phyloP scores from a whole-genome alignment of 495 filamentous ascomycete species.

The Penicillium goetzii region DNA sequence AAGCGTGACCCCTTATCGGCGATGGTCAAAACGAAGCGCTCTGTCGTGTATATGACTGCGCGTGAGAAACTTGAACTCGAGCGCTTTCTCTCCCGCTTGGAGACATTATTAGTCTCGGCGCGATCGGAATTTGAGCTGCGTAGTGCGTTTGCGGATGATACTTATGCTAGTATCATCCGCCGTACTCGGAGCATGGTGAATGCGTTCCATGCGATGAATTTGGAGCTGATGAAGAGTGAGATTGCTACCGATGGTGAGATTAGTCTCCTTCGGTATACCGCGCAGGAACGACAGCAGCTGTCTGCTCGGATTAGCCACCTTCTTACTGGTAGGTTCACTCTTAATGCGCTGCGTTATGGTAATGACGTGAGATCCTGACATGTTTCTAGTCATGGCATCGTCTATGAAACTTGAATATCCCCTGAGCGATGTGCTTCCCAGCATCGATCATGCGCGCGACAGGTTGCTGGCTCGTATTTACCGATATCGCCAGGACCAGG shows the following conservation, averaged over 20 bases:
- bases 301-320: slow-evolving; percentile 89
- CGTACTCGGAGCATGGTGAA: slow-evolving; percentile 84
- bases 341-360: no score
- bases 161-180: slow-evolving; percentile 71
- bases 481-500: slow-evolving; percentile 73
- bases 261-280: slow-evolving; percentile 76
- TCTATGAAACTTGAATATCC: slow-evolving; percentile 94
- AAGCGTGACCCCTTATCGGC: slow-evolving; percentile 86
- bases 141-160: slow-evolving; percentile 76
- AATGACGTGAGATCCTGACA: slow-evolving; percentile 16
- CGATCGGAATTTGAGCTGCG: slow-evolving; percentile 80
- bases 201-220: slow-evolving; percentile 92
- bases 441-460: slow-evolving; percentile 77
- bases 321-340: slow-evolving; percentile 66
- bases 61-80: slow-evolving; percentile 76
- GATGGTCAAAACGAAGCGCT: slow-evolving; percentile 57
- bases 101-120: slow-evolving; percentile 73
- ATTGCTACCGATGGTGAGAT: slow-evolving; percentile 78
- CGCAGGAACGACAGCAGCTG: slow-evolving; percentile 74
- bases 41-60: slow-evolving; percentile 74
- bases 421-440: slow-evolving; percentile 83
- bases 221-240: slow-evolving; percentile 82
- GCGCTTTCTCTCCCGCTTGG: slow-evolving; percentile 64
- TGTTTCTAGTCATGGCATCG: slow-evolving; percentile 72
- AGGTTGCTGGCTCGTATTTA: slow-evolving; percentile 88